phyloP scores from a whole-genome alignment of 2,329 filamentous ascomycete species.

The Akanthomyces uredinophilus region DNA sequence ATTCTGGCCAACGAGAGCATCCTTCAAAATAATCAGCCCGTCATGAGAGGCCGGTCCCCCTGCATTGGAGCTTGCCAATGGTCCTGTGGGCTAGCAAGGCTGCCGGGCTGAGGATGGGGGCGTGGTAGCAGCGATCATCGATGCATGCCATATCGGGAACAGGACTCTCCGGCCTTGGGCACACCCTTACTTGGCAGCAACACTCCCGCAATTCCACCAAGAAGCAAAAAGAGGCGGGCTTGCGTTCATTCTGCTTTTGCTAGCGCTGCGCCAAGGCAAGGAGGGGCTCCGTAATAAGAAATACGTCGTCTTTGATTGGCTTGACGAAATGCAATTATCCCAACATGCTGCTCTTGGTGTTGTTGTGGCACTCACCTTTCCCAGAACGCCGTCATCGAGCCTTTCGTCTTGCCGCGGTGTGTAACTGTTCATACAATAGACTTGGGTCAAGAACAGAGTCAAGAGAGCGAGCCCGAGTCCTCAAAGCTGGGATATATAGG shows the following conservation, averaged over 20 bases:
- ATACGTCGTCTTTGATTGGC: not conserved
- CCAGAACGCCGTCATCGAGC: not conserved
- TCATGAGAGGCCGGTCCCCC: conserved; percentile 8
- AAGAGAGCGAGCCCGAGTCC: not conserved
- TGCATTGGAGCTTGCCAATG: not conserved
- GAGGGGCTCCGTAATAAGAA: not conserved
- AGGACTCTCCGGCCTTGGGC: not conserved
- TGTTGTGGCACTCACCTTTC: not conserved
- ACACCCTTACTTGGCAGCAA: not conserved
- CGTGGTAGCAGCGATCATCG: conserved; percentile 3
- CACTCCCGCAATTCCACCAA: not conserved
- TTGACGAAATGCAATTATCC: not conserved
- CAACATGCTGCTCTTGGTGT: not conserved
- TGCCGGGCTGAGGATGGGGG: not conserved
- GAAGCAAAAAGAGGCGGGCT: not conserved
- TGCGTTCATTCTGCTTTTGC: not conserved
- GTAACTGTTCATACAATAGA: not conserved
- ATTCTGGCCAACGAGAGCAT: not conserved
- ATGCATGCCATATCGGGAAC: conserved; percentile 4
- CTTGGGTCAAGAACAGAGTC: too few species aligned
- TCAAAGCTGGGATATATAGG: not conserved
- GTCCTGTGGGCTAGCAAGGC: not conserved
- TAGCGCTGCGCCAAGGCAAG: not conserved
- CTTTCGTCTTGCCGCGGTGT: not conserved
- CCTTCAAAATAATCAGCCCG: not conserved